A percentile compares a stretch with the other conserved stretches of the same genome.
phyloP scores from a whole-genome alignment of 495 filamentous ascomycete genomes.

The Viridothelium virens region DNA sequence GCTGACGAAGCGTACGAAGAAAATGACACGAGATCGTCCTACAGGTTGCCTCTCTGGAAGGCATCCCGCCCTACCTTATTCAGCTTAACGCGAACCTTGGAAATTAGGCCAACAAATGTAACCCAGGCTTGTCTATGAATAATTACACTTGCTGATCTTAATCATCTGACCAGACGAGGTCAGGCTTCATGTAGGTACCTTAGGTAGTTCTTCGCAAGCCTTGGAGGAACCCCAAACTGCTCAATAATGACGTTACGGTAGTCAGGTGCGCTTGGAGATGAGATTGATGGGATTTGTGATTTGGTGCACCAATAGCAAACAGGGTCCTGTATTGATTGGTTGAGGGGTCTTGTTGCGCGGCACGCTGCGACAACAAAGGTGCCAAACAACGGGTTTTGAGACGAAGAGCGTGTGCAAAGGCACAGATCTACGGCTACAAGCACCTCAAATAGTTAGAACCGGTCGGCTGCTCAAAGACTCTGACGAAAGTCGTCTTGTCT shows the following conservation, averaged over 20 bases:
- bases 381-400: conserved; percentile 7
- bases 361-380: neutral
- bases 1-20: too few species aligned
- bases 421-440: neutral
- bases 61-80: too few species aligned
- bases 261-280: neutral
- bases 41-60: neutral
- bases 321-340: neutral
- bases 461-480: neutral
- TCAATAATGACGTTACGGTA: neutral
- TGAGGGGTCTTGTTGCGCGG: neutral
- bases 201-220: too few species aligned
- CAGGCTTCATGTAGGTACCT: too few species aligned
- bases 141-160: too few species aligned
- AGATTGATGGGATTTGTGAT: neutral
- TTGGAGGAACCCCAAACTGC: too few species aligned
- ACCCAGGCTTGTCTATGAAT: too few species aligned
- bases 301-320: neutral
- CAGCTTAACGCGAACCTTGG: too few species aligned
- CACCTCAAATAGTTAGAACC: neutral
- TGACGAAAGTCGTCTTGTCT: conserved; percentile 1
- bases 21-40: neutral
- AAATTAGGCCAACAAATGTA: too few species aligned
- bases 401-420: neutral
- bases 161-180: too few species aligned